Conservation (phyloP, 805 yeast species). For the Phaffomyces thermotolerans region DNA sequence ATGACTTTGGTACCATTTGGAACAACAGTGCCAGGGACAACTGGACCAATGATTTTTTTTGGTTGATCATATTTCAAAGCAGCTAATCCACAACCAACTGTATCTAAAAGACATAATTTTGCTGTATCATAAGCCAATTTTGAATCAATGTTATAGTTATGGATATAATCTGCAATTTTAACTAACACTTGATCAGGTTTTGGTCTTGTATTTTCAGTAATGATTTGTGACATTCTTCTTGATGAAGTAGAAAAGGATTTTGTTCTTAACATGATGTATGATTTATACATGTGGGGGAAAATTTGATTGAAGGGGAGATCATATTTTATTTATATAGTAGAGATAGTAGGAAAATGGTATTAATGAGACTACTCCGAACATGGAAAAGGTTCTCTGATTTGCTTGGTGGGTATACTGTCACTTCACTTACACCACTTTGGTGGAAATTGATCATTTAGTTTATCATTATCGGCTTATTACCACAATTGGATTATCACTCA, state of each 20-base stretch:
- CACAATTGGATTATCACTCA: neutral
- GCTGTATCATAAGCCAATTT: constrained; percentile 47
- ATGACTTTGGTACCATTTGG: constrained; percentile 50
- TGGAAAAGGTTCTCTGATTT: neutral
- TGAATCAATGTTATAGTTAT: constrained; percentile 36
- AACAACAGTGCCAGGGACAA: constrained; percentile 49
- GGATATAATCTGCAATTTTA: constrained; percentile 46
- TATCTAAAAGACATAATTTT: constrained; percentile 45
- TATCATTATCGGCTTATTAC: neutral
- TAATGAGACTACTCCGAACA: neutral
- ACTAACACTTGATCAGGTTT: constrained; percentile 40
- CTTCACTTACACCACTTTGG: no score
- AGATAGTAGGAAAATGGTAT: neutral
- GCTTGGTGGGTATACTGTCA: no score
- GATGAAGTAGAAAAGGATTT: neutral
- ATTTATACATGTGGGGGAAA: neutral
- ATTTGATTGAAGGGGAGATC: neutral
- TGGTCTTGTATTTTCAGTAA: constrained; percentile 45
- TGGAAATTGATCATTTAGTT: no score
- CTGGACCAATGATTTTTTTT: constrained; percentile 42
- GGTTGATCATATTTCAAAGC: constrained; percentile 48
- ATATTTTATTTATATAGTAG: neutral
- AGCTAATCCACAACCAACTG: constrained; percentile 55
- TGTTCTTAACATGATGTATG: neutral
- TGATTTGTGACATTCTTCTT: constrained; percentile 18